These are phyloP conservation scores for Marasmius oreades DNA, from an alignment of 1,284 basidiomycete genomes.

Conservation along the genomic window DNA sequence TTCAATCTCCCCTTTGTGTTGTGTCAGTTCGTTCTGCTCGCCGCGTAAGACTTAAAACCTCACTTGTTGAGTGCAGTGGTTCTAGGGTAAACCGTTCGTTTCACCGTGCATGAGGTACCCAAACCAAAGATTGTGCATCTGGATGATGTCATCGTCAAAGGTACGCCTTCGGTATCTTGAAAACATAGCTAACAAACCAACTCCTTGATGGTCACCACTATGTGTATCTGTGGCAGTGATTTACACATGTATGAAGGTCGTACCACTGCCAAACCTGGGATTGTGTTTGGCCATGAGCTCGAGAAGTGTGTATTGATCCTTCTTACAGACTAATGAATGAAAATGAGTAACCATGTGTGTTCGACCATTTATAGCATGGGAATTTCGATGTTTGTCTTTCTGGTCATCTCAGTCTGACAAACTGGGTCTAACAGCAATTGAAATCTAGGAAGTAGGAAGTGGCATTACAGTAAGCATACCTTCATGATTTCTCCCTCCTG, in stretches of 20 bases:
- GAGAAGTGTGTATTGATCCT: constrained; percentile 37
- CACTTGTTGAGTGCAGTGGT: constrained; percentile 55
- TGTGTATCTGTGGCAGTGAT: constrained; percentile 50
- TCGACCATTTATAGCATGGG: constrained; percentile 35
- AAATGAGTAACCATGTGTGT: too few relatives aligned
- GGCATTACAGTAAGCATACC: constrained; percentile 35
- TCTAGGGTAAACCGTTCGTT: constrained; percentile 44
- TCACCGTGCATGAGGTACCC: constrained; percentile 39
- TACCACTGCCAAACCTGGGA: constrained; percentile 44
- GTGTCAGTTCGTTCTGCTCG: too few relatives aligned
- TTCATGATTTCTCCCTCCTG: background rate
- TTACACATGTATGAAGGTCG: constrained; percentile 56
- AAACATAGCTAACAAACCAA: background rate
- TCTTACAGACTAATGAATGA: background rate
- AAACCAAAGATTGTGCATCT: constrained; percentile 46
- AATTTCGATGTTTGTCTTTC: constrained; percentile 36
- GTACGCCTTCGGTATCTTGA: constrained; percentile 19
- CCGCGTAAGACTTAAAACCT: too few relatives aligned
- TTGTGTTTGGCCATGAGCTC: constrained; percentile 52
- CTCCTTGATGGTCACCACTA: constrained; percentile 42
- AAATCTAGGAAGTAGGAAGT: constrained; percentile 41
- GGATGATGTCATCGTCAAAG: constrained; percentile 47
- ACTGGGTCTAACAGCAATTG: too few relatives aligned
- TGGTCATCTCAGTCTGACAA: background rate
- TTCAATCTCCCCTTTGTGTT: too few relatives aligned